phyloP scores from a whole-genome alignment of 257 asterid genomes.

The Capsicum chinense region DNA sequence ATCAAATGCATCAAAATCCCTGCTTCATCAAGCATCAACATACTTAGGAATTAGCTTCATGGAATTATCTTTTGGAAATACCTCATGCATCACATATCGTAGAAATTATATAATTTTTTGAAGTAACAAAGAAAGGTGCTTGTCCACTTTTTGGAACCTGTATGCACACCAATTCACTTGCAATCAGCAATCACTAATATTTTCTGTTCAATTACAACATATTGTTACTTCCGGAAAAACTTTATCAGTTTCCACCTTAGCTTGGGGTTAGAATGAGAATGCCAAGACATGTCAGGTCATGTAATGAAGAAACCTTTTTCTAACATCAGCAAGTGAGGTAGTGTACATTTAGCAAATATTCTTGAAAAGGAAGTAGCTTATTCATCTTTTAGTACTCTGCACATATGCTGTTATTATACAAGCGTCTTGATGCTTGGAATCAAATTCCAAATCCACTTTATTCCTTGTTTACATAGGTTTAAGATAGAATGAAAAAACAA shows the following conservation, averaged over 20 bases:
- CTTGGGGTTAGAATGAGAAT: background rate
- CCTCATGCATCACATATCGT: background rate
- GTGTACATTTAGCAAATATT: background rate
- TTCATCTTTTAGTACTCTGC: slow-evolving; percentile 16
- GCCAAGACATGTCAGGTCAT: background rate
- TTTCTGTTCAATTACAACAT: background rate
- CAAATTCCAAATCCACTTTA: background rate
- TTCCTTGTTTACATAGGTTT: background rate
- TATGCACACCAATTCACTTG: background rate
- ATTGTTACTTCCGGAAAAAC: background rate
- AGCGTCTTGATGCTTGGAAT: background rate
- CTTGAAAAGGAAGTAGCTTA: background rate
- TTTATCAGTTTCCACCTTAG: background rate
- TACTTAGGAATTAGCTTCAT: slow-evolving; percentile 3
- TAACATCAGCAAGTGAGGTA: slow-evolving; percentile 10
- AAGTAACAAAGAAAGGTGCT: background rate
- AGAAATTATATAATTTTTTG: background rate
- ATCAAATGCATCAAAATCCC: slow-evolving; percentile 97
- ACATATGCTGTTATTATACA: background rate
- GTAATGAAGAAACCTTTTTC: background rate
- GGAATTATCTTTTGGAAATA: slow-evolving; percentile 6
- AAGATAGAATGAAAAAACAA: background rate
- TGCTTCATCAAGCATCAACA: slow-evolving; percentile 42
- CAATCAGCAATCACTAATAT: background rate
- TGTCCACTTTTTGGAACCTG: background rate